Evolutionary conservation across 2,329 filamentous ascomycete genomes (phyloP), one percentile per base, ranked within the genome.

Genomic region (Fusarium sp.): DNA sequence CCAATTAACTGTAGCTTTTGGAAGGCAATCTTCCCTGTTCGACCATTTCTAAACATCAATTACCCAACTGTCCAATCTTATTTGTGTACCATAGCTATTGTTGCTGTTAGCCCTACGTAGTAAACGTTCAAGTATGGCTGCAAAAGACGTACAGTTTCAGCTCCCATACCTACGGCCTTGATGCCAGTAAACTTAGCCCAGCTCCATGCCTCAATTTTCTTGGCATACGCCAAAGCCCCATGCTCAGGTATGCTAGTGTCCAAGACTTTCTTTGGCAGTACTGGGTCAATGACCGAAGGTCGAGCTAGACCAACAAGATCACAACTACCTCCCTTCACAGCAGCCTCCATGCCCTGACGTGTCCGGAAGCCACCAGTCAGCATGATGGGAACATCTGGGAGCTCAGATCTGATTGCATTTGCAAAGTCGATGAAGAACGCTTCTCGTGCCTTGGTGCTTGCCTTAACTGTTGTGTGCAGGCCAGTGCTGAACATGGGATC

Each of bases 351-450:
- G 6, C 58, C 58, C 4, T 55, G 58, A 0, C 48, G 58, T 20
- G 48, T 55, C 11, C 58, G 58, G 35, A 61, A 61, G 11, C 58
- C 58, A 11, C 57, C 57, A 10, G 57, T 60, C 17, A 60, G 5
- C 57, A 60, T 60, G 3, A 55, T 55, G 0, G 58, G 58, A 2
- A 61, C 48, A 3, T 44, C 1, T 0, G 58, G 63, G 1, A 66
- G 14, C 45, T 66, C 33, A 5, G 42, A 62, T 9, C 63, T 52
- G 28, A 66, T 55, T 0, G 48, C 36, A 1, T 42, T 47, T 6
- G 63, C 48, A 15, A 66, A 63, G 47, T 66, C 57, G 8, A 66
- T 24, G 5, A 66, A 66, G 26, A 63, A 66, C 1, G 63, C 63
- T 26, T 66, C 63, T 18, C 63, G 48, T 1, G 57, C 42, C 20